Percentiles rank a stretch among this genome's conserved stretches.
These are phyloP conservation scores for Cucurbita ficifolia DNA, from an alignment of 306 rosid genomes.

Conservation along the genomic window DNA sequence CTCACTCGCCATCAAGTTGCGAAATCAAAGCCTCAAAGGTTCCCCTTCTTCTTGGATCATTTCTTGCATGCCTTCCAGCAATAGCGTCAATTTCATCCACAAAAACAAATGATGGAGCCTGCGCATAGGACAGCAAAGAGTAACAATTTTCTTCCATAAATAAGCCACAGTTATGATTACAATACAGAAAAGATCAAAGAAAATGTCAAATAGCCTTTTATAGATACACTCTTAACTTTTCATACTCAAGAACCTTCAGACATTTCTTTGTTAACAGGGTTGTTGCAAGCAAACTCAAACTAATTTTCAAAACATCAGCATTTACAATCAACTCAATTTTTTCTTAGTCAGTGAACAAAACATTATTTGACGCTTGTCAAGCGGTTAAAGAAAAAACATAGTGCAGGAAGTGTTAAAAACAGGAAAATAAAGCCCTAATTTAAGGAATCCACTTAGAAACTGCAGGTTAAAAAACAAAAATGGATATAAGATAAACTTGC, in stretches of 20 bases:
- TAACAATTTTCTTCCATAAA: neutral
- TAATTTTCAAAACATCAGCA: neutral
- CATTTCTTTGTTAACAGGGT: neutral
- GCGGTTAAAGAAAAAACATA: neutral
- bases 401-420: neutral
- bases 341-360: neutral
- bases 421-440: neutral
- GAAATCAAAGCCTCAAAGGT: conserved; percentile 87
- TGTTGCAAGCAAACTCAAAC: neutral
- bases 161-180: neutral
- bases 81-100: conserved; percentile 98
- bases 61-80: conserved; percentile 91
- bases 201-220: neutral
- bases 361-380: neutral
- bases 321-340: neutral
- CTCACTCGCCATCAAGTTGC: conserved; percentile 98
- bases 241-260: neutral
- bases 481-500: neutral
- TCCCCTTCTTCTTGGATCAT: conserved; percentile 85
- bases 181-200: neutral
- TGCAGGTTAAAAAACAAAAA: neutral
- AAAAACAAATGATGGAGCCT: conserved; percentile 93
- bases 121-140: conserved; percentile 2
- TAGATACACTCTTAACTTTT: neutral
- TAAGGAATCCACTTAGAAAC: neutral